phyloP scores from a whole-genome alignment of 345 rosid genomes.

The Zanthoxylum bungeanum region DNA sequence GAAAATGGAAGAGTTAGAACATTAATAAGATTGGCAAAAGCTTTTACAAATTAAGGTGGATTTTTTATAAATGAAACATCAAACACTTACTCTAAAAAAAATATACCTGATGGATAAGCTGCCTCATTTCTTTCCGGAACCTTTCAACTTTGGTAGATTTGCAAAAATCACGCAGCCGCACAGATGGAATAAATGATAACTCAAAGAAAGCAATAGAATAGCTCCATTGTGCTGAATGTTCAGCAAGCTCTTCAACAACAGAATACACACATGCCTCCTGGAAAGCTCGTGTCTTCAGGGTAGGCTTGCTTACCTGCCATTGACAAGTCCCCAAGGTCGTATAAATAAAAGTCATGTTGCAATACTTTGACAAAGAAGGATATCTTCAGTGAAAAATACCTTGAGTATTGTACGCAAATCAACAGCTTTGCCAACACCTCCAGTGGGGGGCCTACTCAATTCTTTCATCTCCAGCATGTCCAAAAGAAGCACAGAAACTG shows the following conservation, averaged over 20 bases:
- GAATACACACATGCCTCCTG: slow-evolving; percentile 92
- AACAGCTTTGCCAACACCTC: slow-evolving; percentile 87
- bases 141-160: slow-evolving; percentile 82
- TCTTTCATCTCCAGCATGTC: slow-evolving; percentile 99
- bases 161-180: slow-evolving; percentile 69
- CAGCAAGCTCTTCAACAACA: slow-evolving; percentile 82
- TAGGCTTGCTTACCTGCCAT: slow-evolving; percentile 70
- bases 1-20: not conserved
- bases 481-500: slow-evolving; percentile 83
- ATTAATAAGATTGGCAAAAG: slow-evolving; percentile 22
- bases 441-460: slow-evolving; percentile 70
- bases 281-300: slow-evolving; percentile 83
- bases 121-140: slow-evolving; percentile 83
- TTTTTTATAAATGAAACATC: not conserved
- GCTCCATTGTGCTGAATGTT: slow-evolving; percentile 93
- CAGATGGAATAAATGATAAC: slow-evolving; percentile 74
- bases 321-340: slow-evolving; percentile 9
- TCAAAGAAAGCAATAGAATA: slow-evolving; percentile 80
- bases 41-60: not conserved
- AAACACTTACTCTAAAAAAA: not conserved
- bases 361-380: not conserved
- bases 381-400: slow-evolving; percentile 33
- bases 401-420: slow-evolving; percentile 69
- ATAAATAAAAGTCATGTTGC: not conserved
- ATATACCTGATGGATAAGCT: slow-evolving; percentile 74